Evolutionary conservation across 257 asterid species (phyloP).

Genomic region (Solanum okadae): DNA sequence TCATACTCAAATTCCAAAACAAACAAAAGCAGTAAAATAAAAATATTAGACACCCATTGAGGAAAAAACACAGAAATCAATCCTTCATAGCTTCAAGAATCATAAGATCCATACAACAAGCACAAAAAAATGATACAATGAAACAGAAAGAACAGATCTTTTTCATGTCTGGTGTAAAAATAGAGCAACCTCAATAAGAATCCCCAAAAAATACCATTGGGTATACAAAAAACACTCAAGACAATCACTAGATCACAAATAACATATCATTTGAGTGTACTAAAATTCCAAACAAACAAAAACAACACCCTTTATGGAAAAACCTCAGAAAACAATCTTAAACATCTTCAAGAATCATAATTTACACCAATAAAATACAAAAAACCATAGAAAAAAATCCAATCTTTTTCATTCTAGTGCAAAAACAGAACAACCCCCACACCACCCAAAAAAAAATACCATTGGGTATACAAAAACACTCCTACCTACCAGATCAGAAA

Average conservation of each 20-base stretch:
- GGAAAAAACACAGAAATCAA: neutral
- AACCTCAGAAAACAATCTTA: neutral
- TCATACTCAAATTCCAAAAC: neutral
- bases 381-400: neutral
- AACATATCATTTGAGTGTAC: no score
- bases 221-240: neutral
- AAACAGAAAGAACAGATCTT: neutral
- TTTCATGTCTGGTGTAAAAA: neutral
- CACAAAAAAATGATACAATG: neutral
- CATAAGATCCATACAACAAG: neutral
- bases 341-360: neutral
- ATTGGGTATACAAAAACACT: neutral
- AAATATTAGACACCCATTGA: neutral
- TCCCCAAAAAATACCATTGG: neutral
- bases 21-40: neutral
- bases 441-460: neutral
- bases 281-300: neutral
- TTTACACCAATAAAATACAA: neutral
- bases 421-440: neutral
- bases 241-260: neutral
- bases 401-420: neutral
- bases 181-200: neutral
- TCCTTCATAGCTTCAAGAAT: neutral
- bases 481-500: neutral
- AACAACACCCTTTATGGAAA: neutral